Percentiles rank a stretch among this genome's conserved stretches.
Evolutionary conservation across 2,329 filamentous ascomycete species (phyloP).

Genomic region (Dactylellina haptotyla): DNA sequence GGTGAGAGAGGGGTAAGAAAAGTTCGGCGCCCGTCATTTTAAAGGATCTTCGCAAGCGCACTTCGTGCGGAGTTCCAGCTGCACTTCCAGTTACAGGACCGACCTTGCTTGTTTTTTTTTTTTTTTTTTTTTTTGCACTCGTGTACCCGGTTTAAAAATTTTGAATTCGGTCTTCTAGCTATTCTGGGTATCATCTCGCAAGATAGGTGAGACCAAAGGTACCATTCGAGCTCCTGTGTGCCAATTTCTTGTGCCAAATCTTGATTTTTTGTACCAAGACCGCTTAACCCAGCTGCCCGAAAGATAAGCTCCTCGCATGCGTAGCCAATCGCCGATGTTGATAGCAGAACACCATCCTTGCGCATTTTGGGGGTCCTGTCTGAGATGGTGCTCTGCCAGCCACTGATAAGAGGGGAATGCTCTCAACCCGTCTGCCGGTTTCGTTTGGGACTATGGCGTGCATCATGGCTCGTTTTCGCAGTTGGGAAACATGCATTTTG

Average conservation of each 20-base stretch:
- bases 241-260: conserved; percentile 34
- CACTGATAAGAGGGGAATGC: conserved; percentile 24
- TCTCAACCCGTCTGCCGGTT: conserved; percentile 4
- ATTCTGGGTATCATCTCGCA: conserved; percentile 7
- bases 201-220: not conserved
- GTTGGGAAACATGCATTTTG: too few species aligned
- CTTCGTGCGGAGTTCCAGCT: not conserved
- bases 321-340: conserved; percentile 36
- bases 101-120: too few species aligned
- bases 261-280: conserved; percentile 37
- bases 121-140: not conserved
- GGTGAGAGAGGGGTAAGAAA: not conserved
- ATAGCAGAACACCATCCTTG: conserved; percentile 26
- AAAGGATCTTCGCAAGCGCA: not conserved
- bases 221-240: conserved; percentile 30
- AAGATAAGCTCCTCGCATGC: conserved; percentile 49
- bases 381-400: conserved; percentile 4
- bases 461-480: not conserved
- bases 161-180: conserved; percentile 1
- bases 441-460: not conserved
- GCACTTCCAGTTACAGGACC: not conserved
- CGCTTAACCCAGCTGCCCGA: conserved; percentile 36
- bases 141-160: not conserved
- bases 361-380: conserved; percentile 3
- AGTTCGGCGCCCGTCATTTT: conserved; percentile 25